A percentile compares a stretch with the other conserved stretches of the same genome.
Evolutionary conservation across 2,329 filamentous ascomycete genomes (phyloP).

Genomic region (Curvularia eragrostidis): DNA sequence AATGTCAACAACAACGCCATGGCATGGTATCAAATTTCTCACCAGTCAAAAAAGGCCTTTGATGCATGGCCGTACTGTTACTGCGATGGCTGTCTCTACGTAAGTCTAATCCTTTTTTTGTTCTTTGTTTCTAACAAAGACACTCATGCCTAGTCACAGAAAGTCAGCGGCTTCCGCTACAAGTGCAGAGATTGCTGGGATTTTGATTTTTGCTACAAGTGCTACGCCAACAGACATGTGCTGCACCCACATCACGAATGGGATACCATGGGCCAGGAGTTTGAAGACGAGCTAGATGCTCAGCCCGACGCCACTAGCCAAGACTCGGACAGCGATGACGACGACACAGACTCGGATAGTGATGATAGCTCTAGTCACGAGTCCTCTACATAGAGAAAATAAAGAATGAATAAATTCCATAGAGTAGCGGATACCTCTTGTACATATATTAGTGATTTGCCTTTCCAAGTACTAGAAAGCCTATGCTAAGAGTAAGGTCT

Average conservation of each 20-base stretch:
- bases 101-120: background rate
- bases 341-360: background rate
- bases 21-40: background rate
- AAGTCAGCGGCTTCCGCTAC: background rate
- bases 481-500: no score
- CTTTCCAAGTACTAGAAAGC: no score
- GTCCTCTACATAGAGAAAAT: background rate
- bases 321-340: background rate
- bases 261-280: background rate
- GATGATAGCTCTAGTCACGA: background rate
- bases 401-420: background rate
- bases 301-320: background rate
- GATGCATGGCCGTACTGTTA: background rate
- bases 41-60: background rate
- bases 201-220: background rate
- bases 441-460: no score
- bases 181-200: background rate
- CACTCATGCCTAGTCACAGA: background rate
- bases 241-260: background rate
- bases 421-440: background rate
- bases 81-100: background rate
- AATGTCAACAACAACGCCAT: background rate
- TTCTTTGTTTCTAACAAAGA: background rate
- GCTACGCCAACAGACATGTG: background rate
- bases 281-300: background rate